phyloP scores from a whole-genome alignment of 1,284 basidiomycete genomes.

The Volvariella surrecta region DNA sequence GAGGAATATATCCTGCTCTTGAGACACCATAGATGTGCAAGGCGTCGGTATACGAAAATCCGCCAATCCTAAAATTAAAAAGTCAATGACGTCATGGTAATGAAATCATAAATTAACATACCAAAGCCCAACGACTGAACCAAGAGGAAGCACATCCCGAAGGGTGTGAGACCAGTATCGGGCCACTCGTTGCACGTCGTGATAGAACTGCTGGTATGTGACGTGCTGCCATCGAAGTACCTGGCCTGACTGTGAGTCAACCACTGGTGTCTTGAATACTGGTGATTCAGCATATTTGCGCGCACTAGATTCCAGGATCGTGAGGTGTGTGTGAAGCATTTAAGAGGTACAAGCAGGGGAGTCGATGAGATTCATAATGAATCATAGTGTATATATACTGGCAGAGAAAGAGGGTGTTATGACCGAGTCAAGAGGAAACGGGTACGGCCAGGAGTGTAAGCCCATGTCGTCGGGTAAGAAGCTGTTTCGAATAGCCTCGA shows the following conservation, averaged over 20 bases:
- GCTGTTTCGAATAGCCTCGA: constrained; percentile 1
- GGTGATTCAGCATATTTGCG: constrained; percentile 21
- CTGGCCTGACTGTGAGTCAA: constrained; percentile 21
- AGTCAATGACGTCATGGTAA: not conserved
- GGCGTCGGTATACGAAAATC: constrained; percentile 58
- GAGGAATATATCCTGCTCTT: constrained; percentile 63
- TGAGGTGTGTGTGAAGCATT: constrained; percentile 34
- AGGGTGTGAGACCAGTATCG: constrained; percentile 39
- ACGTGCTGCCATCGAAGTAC: constrained; percentile 25
- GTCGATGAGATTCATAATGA: not conserved
- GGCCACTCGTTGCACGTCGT: constrained; percentile 22
- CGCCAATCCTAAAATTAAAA: constrained; percentile 45
- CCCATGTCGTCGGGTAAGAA: not conserved
- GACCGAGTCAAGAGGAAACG: constrained; percentile 1
- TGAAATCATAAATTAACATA: constrained; percentile 20
- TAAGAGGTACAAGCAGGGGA: constrained; percentile 3
- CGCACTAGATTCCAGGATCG: constrained; percentile 29
- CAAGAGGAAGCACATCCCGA: constrained; percentile 29
- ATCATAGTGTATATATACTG: not conserved
- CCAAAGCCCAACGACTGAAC: constrained; percentile 63
- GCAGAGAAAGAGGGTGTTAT: not conserved
- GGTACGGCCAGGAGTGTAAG: not conserved
- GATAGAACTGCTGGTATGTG: constrained; percentile 23
- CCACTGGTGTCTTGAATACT: constrained; percentile 29
- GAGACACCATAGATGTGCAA: constrained; percentile 65